Evolutionary conservation across 768 basidiomycete species (phyloP).

Genomic region (Phlebiopsis flavidoalba): DNA sequence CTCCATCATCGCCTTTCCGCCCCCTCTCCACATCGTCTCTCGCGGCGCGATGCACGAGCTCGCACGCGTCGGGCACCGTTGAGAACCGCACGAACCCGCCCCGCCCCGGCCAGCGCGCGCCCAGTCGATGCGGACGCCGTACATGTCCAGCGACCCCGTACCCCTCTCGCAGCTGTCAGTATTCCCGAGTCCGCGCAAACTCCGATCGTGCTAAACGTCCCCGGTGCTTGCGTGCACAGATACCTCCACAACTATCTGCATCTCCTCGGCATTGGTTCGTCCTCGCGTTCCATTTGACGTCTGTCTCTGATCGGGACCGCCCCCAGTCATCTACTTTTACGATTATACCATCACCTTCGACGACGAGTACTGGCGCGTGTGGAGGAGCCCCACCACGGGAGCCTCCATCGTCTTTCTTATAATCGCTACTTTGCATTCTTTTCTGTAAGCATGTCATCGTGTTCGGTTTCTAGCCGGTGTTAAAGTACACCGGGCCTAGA

Average conservation of each 20-base stretch:
- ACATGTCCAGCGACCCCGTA: neutral
- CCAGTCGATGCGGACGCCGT: neutral
- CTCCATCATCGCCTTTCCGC: neutral
- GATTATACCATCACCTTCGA: conserved; percentile 10
- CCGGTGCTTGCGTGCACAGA: conserved; percentile 4
- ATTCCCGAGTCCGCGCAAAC: neutral
- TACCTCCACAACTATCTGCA: conserved; percentile 20
- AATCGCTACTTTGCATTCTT: conserved; percentile 19
- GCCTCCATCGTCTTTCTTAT: conserved; percentile 18
- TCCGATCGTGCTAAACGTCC: neutral
- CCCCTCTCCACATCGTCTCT: neutral
- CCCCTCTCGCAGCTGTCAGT: neutral
- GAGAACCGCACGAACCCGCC: neutral
- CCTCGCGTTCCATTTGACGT: conserved; percentile 18
- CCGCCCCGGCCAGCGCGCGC: neutral
- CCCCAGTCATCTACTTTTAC: conserved; percentile 6
- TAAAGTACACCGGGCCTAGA: conserved; percentile 4
- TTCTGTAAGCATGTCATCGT: neutral
- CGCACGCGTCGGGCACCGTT: neutral
- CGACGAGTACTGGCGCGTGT: conserved; percentile 18
- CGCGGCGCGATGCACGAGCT: neutral
- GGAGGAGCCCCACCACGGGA: conserved; percentile 12
- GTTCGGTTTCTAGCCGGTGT: neutral
- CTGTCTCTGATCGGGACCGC: neutral
- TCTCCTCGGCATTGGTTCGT: conserved; percentile 19